A percentile compares a stretch with the other conserved stretches of the same genome.
Conservation (phyloP, 148 eudicot genomes). For the Limonium bicolor region DNA sequence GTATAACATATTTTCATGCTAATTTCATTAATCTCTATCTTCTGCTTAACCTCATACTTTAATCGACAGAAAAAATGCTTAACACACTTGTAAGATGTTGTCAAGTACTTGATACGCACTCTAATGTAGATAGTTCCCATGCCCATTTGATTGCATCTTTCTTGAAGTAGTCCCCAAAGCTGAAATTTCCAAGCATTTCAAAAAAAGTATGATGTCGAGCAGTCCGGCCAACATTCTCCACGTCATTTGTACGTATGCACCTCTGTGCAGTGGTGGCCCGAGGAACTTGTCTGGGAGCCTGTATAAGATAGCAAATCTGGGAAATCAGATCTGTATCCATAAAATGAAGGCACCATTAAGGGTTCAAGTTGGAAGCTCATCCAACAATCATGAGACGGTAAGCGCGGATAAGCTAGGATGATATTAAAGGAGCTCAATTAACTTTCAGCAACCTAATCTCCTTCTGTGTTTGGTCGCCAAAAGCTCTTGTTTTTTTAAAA, state of each 20-base stretch:
- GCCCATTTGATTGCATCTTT: constrained; percentile 93
- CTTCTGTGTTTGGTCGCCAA: too few species aligned
- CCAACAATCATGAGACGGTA: neutral
- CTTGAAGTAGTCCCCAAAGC: constrained; percentile 97
- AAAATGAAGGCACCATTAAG: neutral
- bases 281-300: constrained; percentile 80
- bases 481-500: too few species aligned
- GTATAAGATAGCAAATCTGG: constrained; percentile 4
- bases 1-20: too few species aligned
- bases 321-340: neutral
- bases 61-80: too few species aligned
- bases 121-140: constrained; percentile 85
- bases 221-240: constrained; percentile 95
- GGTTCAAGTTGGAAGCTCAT: neutral
- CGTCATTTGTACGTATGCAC: constrained; percentile 92
- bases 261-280: constrained; percentile 85
- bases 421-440: too few species aligned
- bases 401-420: too few species aligned
- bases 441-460: too few species aligned
- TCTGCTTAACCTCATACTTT: too few species aligned
- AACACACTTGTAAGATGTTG: too few species aligned
- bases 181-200: constrained; percentile 98
- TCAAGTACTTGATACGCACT: constrained; percentile 47
- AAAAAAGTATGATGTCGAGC: constrained; percentile 92
- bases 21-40: too few species aligned